phyloP scores from a whole-genome alignment of 2,329 filamentous ascomycete species.

The Diaporthe eres region DNA sequence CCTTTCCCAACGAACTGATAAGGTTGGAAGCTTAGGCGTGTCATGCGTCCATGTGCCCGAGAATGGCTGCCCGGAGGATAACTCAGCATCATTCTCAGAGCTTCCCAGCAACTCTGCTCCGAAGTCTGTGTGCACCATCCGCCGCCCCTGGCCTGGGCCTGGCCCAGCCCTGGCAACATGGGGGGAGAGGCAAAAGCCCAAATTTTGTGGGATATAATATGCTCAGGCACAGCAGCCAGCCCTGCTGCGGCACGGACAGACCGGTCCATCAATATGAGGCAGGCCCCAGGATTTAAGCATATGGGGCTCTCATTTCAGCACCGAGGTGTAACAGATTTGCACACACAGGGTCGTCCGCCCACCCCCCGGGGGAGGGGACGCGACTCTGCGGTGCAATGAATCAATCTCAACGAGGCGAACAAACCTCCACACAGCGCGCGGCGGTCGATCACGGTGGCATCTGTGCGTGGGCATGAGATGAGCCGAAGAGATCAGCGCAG shows the following conservation, averaged over 20 bases:
- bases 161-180: neutral
- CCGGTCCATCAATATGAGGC: slow-evolving; percentile 19
- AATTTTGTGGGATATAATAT: neutral
- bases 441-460: slow-evolving; percentile 14
- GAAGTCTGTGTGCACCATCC: neutral
- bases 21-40: slow-evolving; percentile 24
- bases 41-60: slow-evolving; percentile 28
- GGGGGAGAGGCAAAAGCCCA: neutral
- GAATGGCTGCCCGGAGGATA: slow-evolving; percentile 25
- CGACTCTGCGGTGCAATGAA: slow-evolving; percentile 13
- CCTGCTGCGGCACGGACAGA: slow-evolving; percentile 1
- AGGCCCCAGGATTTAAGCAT: slow-evolving; percentile 14
- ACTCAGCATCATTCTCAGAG: neutral
- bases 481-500: slow-evolving; percentile 24
- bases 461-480: slow-evolving; percentile 22
- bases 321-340: slow-evolving; percentile 17
- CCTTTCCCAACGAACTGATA: slow-evolving; percentile 32
- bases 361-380: neutral
- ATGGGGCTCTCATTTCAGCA: slow-evolving; percentile 21
- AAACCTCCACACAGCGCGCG: slow-evolving; percentile 19
- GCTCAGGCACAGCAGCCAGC: slow-evolving; percentile 12
- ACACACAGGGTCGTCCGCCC: neutral
- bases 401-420: slow-evolving; percentile 3
- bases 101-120: slow-evolving; percentile 19
- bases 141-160: neutral